These are phyloP conservation scores for Fraxinus greggii DNA, from an alignment of 305 asterid species.

Conservation along the genomic window DNA sequence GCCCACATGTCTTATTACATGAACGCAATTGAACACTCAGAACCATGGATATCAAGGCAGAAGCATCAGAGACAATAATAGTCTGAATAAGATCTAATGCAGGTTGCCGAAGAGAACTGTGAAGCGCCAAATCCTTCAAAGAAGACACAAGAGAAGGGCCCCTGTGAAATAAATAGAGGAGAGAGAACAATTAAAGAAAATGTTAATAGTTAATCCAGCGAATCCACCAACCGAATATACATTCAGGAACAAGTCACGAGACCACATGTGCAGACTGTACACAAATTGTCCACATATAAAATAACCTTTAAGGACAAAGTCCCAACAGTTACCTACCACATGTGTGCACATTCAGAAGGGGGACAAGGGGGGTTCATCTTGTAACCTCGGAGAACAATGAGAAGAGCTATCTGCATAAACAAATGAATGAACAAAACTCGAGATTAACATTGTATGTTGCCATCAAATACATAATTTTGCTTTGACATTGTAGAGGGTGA, in stretches of 20 bases:
- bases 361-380: conserved; percentile 96
- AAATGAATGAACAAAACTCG: conserved; percentile 16
- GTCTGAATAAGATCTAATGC: conserved; percentile 90
- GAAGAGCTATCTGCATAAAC: conserved; percentile 73
- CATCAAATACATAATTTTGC: conserved; percentile 21
- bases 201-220: background rate
- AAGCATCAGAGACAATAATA: conserved; percentile 86
- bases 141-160: conserved; percentile 91
- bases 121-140: conserved; percentile 74
- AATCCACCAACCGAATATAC: conserved; percentile 22
- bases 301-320: conserved; percentile 23
- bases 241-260: conserved; percentile 14
- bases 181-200: conserved; percentile 13
- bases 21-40: conserved; percentile 56
- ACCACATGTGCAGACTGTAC: conserved; percentile 3
- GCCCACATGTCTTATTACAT: conserved; percentile 44
- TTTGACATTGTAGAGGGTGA: conserved; percentile 22
- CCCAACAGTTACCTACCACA: conserved; percentile 71
- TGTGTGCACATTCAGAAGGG: conserved; percentile 94
- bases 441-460: conserved; percentile 26
- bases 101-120: conserved; percentile 88
- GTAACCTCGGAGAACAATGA: conserved; percentile 86
- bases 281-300: conserved; percentile 16
- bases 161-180: conserved; percentile 48
- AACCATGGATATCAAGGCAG: conserved; percentile 66